Conservation (phyloP, 345 rosid genomes). For the Adansonia digitata region DNA sequence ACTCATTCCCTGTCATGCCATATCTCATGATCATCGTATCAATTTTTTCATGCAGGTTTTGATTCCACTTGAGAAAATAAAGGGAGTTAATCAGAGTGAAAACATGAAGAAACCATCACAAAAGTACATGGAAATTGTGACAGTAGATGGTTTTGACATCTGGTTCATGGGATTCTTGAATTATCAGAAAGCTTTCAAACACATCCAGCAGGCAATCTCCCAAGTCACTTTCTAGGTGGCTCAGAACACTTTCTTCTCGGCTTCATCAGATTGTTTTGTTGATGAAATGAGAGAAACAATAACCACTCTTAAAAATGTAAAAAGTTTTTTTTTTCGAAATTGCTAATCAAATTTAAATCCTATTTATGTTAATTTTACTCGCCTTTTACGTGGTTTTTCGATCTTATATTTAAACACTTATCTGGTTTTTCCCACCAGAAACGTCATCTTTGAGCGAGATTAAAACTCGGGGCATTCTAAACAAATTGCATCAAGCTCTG, state of each 20-base stretch:
- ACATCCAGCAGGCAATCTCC: slow-evolving; percentile 47
- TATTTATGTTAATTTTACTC: not conserved
- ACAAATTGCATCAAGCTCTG: too few relatives aligned
- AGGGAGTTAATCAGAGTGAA: slow-evolving; percentile 43
- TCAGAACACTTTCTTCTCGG: slow-evolving; percentile 14
- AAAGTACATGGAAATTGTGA: slow-evolving; percentile 62
- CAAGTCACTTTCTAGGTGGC: slow-evolving; percentile 23
- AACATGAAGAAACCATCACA: slow-evolving; percentile 60
- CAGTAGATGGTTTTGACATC: slow-evolving; percentile 68
- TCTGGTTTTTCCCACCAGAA: too few relatives aligned
- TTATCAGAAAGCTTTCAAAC: slow-evolving; percentile 58
- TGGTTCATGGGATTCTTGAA: slow-evolving; percentile 91
- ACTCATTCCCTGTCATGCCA: too few relatives aligned
- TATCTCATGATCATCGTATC: too few relatives aligned
- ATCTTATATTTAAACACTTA: too few relatives aligned
- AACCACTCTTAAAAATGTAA: not conserved
- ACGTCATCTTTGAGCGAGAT: too few relatives aligned
- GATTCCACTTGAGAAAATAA: slow-evolving; percentile 56
- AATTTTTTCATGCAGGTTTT: slow-evolving; percentile 35
- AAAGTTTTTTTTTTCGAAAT: slow-evolving; percentile 3
- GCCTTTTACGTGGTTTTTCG: too few relatives aligned
- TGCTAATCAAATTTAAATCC: not conserved
- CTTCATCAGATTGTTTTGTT: slow-evolving; percentile 18
- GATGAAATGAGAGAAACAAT: not conserved
- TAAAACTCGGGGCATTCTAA: too few relatives aligned